Base-by-base conservation (phyloP, 164 flowering plant genomes). In the Stephania yunnanensis region DNA sequence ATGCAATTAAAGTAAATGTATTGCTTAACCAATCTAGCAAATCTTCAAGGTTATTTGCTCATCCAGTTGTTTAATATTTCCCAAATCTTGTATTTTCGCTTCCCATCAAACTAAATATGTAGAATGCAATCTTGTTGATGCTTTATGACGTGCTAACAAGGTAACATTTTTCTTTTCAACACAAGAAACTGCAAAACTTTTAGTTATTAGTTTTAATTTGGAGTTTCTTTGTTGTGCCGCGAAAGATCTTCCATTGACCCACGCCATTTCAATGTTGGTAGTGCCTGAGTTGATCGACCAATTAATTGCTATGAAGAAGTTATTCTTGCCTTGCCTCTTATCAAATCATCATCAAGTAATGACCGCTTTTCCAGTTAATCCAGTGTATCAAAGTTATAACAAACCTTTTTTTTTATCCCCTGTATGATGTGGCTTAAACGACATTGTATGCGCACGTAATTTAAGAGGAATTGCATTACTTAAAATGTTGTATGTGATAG, bases 161-260 rank as follows among this genome's bases (percentile, higher is more conserved):
- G 1, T 55, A 25, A 42, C 76, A 55, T 10, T 75, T 25, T 36
- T 82, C 52, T 77, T 46, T 83, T 66, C 89, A 95, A 97, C 90
- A 77, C 55, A 78, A 42, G 94, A 89, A 77, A 89, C 87, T 70
- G 83, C 89, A 63, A 86, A 80, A 63, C 81, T 86, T 75, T 66
- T 83, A 72, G 83, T 85, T 79, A 83, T 86, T 11, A 83, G 82
- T 74, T 85, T 87, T 48, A 90, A 88, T 79, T 82, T 92, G 63
- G 91, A 93, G 70, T 92, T 91, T 71, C 84, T 93, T 36, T 87
- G 91, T 82, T 95, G 88, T 86, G 88, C 91, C 13, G 78, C 84
- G 63, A 91, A 85, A 86, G 80, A 81, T 76, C 85, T 90, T 74
- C 85, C 89, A 10, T 75, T 93, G 78, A 81, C 70, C 20, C 46